phyloP scores from a whole-genome alignment of 352 stramenopile genomes.

The Globisporangium perplexum region DNA sequence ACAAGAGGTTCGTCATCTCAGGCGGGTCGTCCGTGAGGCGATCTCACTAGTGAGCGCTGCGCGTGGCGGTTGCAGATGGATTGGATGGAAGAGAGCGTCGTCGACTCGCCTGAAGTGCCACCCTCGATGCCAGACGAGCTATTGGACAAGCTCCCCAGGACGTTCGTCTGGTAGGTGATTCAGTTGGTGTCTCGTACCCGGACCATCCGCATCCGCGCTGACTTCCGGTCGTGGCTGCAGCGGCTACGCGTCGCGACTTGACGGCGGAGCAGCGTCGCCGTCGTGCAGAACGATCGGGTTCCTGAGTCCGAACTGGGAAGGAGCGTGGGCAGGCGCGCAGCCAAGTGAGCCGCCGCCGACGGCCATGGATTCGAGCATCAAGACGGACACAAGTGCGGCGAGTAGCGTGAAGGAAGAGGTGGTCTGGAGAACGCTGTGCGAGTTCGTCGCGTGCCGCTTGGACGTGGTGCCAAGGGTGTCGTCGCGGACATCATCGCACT shows the following conservation, averaged over 20 bases:
- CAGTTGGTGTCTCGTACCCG: too few species aligned
- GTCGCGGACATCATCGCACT: too few species aligned
- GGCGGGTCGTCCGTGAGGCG: too few species aligned
- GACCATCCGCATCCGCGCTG: not conserved
- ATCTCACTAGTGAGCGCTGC: too few species aligned
- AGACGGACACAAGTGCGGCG: not conserved
- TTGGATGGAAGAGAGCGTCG: too few species aligned
- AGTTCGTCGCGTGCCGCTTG: conserved; percentile 22
- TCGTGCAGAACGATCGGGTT: conserved; percentile 28
- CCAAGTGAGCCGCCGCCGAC: not conserved
- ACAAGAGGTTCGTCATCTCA: conserved; percentile 5
- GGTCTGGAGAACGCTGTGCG: conserved; percentile 14
- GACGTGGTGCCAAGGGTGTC: not conserved
- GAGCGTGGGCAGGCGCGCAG: not conserved
- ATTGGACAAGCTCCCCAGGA: too few species aligned
- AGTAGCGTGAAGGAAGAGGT: not conserved
- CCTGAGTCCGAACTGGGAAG: conserved; percentile 20
- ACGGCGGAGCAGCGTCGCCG: conserved; percentile 18
- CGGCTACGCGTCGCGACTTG: conserved; percentile 25
- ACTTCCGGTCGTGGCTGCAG: conserved; percentile 9
- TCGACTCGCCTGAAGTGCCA: too few species aligned
- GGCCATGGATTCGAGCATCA: not conserved
- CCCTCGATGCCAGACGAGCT: too few species aligned
- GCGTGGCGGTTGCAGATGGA: not conserved
- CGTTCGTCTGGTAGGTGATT: too few species aligned